Evolutionary conservation across 1,284 basidiomycete genomes (phyloP), one percentile per base, ranked within the genome.

Genomic region (Ganoderma multipileum): DNA sequence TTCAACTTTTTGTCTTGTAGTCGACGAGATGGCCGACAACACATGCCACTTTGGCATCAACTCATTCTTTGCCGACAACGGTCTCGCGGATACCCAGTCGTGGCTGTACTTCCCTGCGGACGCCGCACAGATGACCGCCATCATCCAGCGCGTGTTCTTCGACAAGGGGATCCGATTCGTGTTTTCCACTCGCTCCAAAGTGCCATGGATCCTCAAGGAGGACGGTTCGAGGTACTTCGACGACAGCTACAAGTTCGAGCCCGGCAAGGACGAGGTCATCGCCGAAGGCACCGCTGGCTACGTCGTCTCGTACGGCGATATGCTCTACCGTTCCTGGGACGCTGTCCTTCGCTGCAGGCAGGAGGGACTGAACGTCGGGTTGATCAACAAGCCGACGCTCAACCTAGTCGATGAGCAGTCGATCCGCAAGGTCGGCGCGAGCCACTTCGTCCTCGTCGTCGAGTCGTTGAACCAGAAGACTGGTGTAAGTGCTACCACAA

Each of bases 401-500:
- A 95, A 95, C 79, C 78, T 94, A 54, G 88, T 95, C 20, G 94
- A 95, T 79, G 94, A 95, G 79, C 79, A 92, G 82, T 83, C 81
- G 20, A 87, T 93, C 74, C 85, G 78, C 78, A 93, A 93, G 83
- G 86, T 92, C 64, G 94, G 94, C 23, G 77, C 83, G 30, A 90
- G 85, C 72, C 86, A 85, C 44, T 95, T 95, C 79, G 92, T 95
- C 28, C 86, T 95, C 44, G 88, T 95, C 52, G 93, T 92, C 28
- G 94, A 95, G 81, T 91, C 92, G n/a, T 83, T 92, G 67, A 95
- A 93, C 83, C 91, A 92, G 81, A 94, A 93, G 87, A 95, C 94
- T 16, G 94, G 93, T 20, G 91, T 92, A 79, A 63, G 89, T 80
- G 41, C 66, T 55, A 7, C 26, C 0, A 8, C 5, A 3, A 18